These are phyloP conservation scores for Persicaria tinctoria DNA, from an alignment of 148 eudicot genomes.

Conservation along the genomic window DNA sequence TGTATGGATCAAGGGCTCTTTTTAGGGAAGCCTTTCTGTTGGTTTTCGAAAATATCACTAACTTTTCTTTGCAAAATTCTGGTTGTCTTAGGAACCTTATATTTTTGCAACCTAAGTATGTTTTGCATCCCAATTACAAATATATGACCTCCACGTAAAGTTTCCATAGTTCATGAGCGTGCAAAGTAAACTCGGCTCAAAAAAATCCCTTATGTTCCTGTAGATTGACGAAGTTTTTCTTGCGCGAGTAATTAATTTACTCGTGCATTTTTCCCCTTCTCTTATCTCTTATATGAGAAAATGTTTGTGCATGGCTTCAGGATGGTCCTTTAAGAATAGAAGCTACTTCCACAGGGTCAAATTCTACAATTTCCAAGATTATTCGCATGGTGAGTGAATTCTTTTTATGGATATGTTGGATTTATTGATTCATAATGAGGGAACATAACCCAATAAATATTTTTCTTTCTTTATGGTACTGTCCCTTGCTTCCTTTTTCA, in stretches of 20 bases:
- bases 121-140: background rate
- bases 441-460: background rate
- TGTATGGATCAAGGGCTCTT: no score
- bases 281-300: background rate
- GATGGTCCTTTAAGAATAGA: conserved; percentile 90
- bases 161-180: background rate
- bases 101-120: background rate
- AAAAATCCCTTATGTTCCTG: background rate
- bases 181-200: background rate
- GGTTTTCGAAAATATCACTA: no score
- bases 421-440: background rate
- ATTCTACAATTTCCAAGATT: conserved; percentile 85
- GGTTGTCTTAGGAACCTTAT: no score
- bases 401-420: background rate
- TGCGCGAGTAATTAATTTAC: no score
- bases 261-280: background rate
- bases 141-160: background rate
- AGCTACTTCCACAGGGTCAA: conserved; percentile 85
- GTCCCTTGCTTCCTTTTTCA: background rate
- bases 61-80: no score
- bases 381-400: conserved; percentile 53
- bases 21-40: no score
- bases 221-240: background rate
- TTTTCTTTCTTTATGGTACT: background rate
- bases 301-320: conserved; percentile 29